These are phyloP conservation scores for Paramecium sexaurelia DNA, from an alignment of 73 alveolate species.

Conservation along the genomic window DNA sequence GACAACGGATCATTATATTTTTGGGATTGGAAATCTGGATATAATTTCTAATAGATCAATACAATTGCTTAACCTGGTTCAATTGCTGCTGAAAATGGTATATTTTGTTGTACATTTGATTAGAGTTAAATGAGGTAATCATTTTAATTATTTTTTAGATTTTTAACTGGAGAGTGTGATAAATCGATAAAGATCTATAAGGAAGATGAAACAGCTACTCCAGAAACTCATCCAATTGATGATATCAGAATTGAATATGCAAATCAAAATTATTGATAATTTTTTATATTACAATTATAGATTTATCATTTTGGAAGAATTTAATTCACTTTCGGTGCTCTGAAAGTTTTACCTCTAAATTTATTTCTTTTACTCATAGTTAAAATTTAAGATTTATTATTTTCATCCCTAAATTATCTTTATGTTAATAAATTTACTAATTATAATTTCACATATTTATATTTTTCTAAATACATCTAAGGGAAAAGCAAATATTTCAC, in stretches of 20 bases:
- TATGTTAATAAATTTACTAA: not conserved
- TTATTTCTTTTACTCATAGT: not conserved
- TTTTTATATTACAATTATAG: not conserved
- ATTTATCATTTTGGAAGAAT: conserved; percentile 12
- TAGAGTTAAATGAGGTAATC: conserved; percentile 80
- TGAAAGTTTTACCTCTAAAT: not conserved
- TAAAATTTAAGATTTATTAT: not conserved
- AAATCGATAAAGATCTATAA: conserved; percentile 95
- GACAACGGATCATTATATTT: conserved; percentile 92
- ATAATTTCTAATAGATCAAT: conserved; percentile 84
- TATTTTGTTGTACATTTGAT: conserved; percentile 93
- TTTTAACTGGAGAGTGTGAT: conserved; percentile 98
- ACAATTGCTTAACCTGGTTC: conserved; percentile 97
- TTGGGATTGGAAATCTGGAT: conserved; percentile 97
- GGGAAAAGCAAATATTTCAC: conserved; percentile 12
- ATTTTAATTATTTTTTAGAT: conserved; percentile 65
- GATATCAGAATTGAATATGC: conserved; percentile 67
- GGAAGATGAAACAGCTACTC: conserved; percentile 86
- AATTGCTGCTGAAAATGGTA: conserved; percentile 93
- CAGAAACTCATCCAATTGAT: conserved; percentile 67
- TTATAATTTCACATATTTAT: not conserved
- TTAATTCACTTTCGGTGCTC: not conserved
- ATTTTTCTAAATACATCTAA: conserved; percentile 9
- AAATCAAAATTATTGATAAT: conserved; percentile 42
- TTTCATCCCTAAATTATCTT: not conserved